Percentiles rank a stretch among this genome's conserved stretches.
phyloP scores from a whole-genome alignment of 1,139 yeast species.

The Pichia sp. region DNA sequence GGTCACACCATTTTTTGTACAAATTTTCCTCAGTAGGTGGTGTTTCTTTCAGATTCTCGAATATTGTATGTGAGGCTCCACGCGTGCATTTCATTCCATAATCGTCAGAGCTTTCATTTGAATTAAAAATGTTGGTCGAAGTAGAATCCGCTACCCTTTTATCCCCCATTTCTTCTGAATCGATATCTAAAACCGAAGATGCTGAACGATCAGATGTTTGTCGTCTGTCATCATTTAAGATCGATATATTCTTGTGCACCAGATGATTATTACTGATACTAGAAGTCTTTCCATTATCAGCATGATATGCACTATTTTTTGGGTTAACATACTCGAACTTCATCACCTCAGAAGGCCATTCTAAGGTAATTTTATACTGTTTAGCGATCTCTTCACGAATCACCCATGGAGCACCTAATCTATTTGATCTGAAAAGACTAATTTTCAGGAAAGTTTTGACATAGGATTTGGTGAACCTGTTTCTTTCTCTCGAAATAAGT shows the following conservation, averaged over 20 bases:
- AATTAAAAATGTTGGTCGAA: constrained; percentile 1
- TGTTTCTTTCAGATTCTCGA: constrained; percentile 26
- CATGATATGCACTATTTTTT: neutral
- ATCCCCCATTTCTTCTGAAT: neutral
- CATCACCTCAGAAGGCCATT: constrained; percentile 39
- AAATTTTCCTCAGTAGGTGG: constrained; percentile 26
- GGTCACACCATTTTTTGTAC: constrained; percentile 25
- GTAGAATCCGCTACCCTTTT: too few species aligned
- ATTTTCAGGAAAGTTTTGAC: constrained; percentile 84
- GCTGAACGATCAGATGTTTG: neutral
- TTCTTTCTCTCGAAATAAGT: constrained; percentile 73
- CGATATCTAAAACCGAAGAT: neutral
- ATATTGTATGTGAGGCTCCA: constrained; percentile 15
- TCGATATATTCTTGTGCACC: neutral
- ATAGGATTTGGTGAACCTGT: constrained; percentile 81
- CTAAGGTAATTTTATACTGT: constrained; percentile 50
- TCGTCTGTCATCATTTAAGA: neutral
- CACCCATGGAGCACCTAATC: constrained; percentile 95
- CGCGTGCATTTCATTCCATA: constrained; percentile 10
- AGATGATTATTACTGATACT: neutral
- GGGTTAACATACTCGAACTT: constrained; percentile 14
- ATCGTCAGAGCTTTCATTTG: constrained; percentile 4
- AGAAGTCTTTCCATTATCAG: neutral
- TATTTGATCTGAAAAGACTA: constrained; percentile 72
- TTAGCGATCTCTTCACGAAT: constrained; percentile 72